These are phyloP conservation scores for Azolla pinnata DNA, from an alignment of 75 land plant genomes.

Conservation along the genomic window DNA sequence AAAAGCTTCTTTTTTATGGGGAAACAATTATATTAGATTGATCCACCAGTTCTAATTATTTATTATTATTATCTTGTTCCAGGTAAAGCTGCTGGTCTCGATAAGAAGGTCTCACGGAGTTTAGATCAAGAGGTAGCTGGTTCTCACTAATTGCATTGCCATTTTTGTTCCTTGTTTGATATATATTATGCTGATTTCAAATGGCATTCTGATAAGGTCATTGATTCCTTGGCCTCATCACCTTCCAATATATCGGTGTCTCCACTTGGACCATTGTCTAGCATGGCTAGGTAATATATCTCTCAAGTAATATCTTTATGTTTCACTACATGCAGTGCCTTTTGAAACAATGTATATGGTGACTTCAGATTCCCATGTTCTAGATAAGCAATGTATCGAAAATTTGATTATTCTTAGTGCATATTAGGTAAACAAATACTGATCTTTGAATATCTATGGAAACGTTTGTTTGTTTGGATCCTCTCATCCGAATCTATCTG, in stretches of 20 bases:
- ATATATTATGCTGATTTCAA: neutral
- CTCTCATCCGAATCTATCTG: too few species aligned
- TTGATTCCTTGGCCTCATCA: constrained; percentile 56
- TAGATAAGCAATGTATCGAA: too few species aligned
- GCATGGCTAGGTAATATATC: constrained; percentile 46
- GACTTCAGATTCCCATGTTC: too few species aligned
- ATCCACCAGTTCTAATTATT: neutral
- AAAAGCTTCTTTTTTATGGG: neutral
- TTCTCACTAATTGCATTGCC: neutral
- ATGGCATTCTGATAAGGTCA: constrained; percentile 31
- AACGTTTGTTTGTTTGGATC: too few species aligned
- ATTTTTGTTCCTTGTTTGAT: neutral
- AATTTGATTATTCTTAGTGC: too few species aligned
- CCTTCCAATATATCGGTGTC: constrained; percentile 44
- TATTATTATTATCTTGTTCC: neutral
- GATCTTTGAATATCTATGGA: too few species aligned
- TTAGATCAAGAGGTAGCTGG: constrained; percentile 63
- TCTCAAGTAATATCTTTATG: too few species aligned
- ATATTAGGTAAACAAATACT: too few species aligned
- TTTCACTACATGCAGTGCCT: too few species aligned
- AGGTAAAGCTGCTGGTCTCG: constrained; percentile 67
- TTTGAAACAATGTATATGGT: too few species aligned
- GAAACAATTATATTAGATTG: too few species aligned
- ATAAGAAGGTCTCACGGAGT: constrained; percentile 57
- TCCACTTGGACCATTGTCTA: constrained; percentile 45